phyloP scores from a whole-genome alignment of 805 yeast species.

The Torulaspora gathmanii region DNA sequence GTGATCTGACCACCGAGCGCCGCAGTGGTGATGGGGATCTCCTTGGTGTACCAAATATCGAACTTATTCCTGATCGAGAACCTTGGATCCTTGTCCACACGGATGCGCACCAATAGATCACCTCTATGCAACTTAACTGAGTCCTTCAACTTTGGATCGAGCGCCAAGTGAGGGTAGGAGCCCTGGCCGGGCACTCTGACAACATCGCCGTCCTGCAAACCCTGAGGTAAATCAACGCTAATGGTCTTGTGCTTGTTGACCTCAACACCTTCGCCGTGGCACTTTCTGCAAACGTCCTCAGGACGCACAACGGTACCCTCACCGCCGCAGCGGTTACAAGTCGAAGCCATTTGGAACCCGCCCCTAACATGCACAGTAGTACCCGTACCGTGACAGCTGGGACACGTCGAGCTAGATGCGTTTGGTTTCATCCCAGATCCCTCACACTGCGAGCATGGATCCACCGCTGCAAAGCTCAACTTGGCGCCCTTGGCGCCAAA shows the following conservation, averaged over 20 bases:
- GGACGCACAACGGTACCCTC: slow-evolving; percentile 72
- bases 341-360: slow-evolving; percentile 95
- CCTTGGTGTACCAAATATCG: slow-evolving; percentile 59
- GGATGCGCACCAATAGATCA: slow-evolving; percentile 78
- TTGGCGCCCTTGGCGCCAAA: slow-evolving; percentile 64
- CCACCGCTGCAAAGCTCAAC: slow-evolving; percentile 68
- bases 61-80: slow-evolving; percentile 60
- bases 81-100: slow-evolving; percentile 66
- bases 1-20: slow-evolving; percentile 88
- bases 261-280: slow-evolving; percentile 88
- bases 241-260: slow-evolving; percentile 59
- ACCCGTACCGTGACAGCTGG: slow-evolving; percentile 90
- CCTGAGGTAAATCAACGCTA: slow-evolving; percentile 80
- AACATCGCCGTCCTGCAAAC: slow-evolving; percentile 80
- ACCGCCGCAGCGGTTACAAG: slow-evolving; percentile 85
- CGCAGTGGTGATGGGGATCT: slow-evolving; percentile 91
- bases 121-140: slow-evolving; percentile 71
- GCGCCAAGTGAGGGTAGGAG: slow-evolving; percentile 75
- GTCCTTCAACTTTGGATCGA: slow-evolving; percentile 44
- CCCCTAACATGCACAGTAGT: slow-evolving; percentile 80
- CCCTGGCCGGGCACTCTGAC: slow-evolving; percentile 85
- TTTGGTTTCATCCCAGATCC: slow-evolving; percentile 84
- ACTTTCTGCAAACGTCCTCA: slow-evolving; percentile 65
- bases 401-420: slow-evolving; percentile 66
- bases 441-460: slow-evolving; percentile 70